phyloP scores from a whole-genome alignment of 2,329 filamentous ascomycete species.

The Simplicillium aogashimaense region DNA sequence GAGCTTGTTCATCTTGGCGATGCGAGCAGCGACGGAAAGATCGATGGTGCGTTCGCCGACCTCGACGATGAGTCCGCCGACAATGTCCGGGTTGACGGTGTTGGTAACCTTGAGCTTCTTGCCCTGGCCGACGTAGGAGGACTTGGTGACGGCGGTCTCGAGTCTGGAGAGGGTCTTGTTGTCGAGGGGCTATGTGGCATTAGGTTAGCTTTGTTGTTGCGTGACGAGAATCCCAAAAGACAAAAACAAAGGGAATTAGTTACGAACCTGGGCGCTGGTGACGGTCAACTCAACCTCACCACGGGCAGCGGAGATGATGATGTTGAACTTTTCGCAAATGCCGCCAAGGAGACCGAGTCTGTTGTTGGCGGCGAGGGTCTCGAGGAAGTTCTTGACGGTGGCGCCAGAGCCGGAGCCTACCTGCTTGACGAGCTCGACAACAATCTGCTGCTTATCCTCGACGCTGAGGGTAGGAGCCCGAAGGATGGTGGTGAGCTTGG shows the following conservation, averaged over 20 bases:
- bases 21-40: constrained; percentile 87
- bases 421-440: constrained; percentile 81
- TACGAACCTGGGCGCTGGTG: constrained; percentile 75
- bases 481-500: constrained; percentile 71
- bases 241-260: too few species aligned
- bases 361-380: constrained; percentile 92
- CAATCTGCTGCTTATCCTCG: constrained; percentile 75
- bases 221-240: too few species aligned
- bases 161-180: constrained; percentile 76
- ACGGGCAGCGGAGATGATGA: constrained; percentile 77
- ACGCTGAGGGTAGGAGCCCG: constrained; percentile 67
- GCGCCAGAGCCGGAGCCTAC: constrained; percentile 64
- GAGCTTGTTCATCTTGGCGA: constrained; percentile 99
- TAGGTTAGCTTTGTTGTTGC: constrained; percentile 19
- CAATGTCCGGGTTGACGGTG: constrained; percentile 89
- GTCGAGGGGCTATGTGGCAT: constrained; percentile 69
- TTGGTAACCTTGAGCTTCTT: constrained; percentile 98
- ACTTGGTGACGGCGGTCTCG: constrained; percentile 83
- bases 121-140: constrained; percentile 74
- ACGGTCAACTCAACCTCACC: constrained; percentile 92
- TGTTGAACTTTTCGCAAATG: constrained; percentile 77
- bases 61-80: constrained; percentile 90
- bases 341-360: constrained; percentile 72
- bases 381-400: constrained; percentile 89
- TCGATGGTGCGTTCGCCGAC: constrained; percentile 97